phyloP scores from a whole-genome alignment of 202 grass and related monocot genomes.

The Digitaria exilis region DNA sequence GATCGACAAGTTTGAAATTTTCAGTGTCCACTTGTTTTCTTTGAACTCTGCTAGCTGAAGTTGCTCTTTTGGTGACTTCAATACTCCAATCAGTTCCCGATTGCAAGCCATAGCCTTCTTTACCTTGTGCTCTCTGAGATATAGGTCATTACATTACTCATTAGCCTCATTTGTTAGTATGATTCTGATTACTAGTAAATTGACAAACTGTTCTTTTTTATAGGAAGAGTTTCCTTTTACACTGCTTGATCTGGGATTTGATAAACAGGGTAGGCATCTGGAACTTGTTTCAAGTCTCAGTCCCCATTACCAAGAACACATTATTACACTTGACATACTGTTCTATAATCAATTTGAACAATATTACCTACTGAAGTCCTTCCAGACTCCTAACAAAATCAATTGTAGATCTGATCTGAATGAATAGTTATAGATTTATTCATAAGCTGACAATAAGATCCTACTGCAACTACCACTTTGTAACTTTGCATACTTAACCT shows the following conservation, averaged over 20 bases:
- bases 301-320: not conserved
- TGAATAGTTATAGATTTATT: not conserved
- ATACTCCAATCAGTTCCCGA: conserved; percentile 64
- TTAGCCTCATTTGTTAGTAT: not conserved
- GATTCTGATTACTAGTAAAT: not conserved
- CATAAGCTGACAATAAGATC: not conserved
- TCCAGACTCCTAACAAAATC: not conserved
- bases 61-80: conserved; percentile 42
- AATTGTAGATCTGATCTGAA: not conserved
- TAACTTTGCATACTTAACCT: not conserved
- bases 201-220: not conserved
- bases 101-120: conserved; percentile 27
- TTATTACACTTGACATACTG: not conserved
- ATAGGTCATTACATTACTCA: not conserved
- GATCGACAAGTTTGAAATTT: conserved; percentile 54
- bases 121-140: conserved; percentile 49
- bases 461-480: not conserved
- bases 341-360: not conserved
- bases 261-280: not conserved
- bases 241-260: not conserved
- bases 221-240: not conserved
- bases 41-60: conserved; percentile 65
- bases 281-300: not conserved
- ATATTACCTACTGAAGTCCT: not conserved
- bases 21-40: conserved; percentile 75